Conservation (phyloP, 139 green algal species). For the Chlamydomonas eustigma region DNA sequence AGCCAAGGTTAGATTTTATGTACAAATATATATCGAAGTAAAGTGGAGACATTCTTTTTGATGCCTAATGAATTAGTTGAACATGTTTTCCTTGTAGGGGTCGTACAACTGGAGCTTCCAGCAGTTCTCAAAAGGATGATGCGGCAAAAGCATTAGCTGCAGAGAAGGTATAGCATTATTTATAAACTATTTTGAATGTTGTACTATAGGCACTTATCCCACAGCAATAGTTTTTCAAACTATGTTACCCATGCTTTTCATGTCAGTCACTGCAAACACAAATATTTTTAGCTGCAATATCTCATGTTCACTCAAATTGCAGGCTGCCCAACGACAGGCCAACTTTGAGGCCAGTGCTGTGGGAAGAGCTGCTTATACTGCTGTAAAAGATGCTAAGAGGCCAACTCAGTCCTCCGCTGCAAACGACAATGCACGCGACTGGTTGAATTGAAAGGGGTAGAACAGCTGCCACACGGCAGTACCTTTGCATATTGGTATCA, state of each 20-base stretch:
- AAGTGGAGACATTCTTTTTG: neutral
- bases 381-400: constrained; percentile 10
- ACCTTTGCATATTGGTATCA: too few species aligned
- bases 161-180: constrained; percentile 19
- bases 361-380: neutral
- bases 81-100: neutral
- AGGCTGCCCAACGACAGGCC: neutral
- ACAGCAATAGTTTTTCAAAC: neutral
- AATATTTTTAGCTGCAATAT: neutral
- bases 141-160: constrained; percentile 24
- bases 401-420: neutral
- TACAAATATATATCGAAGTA: neutral
- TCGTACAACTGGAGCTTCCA: neutral
- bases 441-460: neutral
- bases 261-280: neutral
- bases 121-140: constrained; percentile 16
- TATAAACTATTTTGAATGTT: neutral
- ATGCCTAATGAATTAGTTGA: neutral
- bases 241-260: neutral
- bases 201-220: neutral
- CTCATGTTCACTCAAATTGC: neutral
- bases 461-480: too few species aligned
- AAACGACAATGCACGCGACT: neutral
- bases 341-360: neutral
- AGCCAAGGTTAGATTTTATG: neutral